Evolutionary conservation across 2,329 filamentous ascomycete genomes (phyloP).

Genomic region (Balansia obtecta): DNA sequence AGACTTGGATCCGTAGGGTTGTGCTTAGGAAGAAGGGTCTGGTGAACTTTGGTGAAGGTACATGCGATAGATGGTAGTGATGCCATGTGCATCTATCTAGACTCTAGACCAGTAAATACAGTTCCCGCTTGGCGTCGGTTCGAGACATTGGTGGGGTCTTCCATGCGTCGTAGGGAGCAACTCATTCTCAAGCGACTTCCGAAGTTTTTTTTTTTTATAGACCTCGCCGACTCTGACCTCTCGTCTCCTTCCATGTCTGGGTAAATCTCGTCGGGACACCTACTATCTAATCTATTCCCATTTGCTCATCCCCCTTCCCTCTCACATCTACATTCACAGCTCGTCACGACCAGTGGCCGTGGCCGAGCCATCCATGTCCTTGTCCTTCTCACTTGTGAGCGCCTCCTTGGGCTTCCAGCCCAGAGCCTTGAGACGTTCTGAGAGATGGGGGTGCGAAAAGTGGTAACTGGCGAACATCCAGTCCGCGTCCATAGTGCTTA

Average conservation of each 20-base stretch:
- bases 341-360: constrained; percentile 65
- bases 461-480: constrained; percentile 98
- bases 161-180: no score
- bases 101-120: no score
- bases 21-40: no score
- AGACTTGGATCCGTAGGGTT: background rate
- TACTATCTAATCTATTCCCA: background rate
- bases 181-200: no score
- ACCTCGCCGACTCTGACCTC: background rate
- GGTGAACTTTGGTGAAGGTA: no score
- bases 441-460: constrained; percentile 93
- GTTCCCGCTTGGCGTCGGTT: no score
- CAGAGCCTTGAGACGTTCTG: constrained; percentile 82
- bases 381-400: constrained; percentile 28
- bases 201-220: no score
- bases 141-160: no score
- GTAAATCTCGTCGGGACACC: no score
- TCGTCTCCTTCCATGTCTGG: background rate
- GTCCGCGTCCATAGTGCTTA: constrained; percentile 97
- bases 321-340: constrained; percentile 30
- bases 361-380: constrained; percentile 33
- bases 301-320: background rate
- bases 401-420: constrained; percentile 61
- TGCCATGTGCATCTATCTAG: no score
- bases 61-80: no score